phyloP scores from a whole-genome alignment of 2,329 filamentous ascomycete genomes.

The Colletotrichum cuscutae region DNA sequence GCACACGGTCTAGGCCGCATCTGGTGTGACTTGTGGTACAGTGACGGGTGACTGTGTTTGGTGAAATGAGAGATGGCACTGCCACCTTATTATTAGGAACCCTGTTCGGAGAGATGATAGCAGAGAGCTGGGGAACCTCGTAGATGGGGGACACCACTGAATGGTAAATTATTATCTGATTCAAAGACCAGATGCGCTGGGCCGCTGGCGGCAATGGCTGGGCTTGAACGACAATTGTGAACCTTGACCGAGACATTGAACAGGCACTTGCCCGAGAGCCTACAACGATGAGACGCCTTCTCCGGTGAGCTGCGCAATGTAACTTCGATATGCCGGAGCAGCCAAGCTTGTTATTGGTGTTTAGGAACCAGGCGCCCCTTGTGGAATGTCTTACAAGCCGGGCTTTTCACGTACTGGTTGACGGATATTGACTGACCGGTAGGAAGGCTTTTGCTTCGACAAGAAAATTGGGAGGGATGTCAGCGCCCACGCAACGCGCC shows the following conservation, averaged over 20 bases:
- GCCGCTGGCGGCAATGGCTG: neutral
- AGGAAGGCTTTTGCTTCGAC: neutral
- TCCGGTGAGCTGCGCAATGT: neutral
- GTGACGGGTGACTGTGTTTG: neutral
- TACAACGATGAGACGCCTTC: neutral
- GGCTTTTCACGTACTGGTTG: neutral
- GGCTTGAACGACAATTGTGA: neutral
- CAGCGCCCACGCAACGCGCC: neutral
- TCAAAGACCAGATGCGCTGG: neutral
- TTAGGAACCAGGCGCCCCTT: neutral
- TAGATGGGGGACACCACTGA: neutral
- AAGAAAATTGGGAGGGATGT: neutral
- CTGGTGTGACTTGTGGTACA: neutral
- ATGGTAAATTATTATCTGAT: neutral
- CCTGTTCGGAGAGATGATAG: neutral
- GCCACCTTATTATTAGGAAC: neutral
- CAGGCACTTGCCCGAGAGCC: constrained; percentile 1
- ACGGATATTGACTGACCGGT: neutral
- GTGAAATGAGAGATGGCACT: neutral
- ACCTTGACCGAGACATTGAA: constrained; percentile 2
- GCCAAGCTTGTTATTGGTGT: constrained; percentile 1
- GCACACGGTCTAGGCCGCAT: too few relatives aligned
- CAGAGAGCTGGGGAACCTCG: constrained; percentile 1
- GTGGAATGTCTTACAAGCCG: constrained; percentile 19
- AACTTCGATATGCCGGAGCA: neutral